phyloP scores from a whole-genome alignment of 139 green algal genomes.

The Picochlorum sp. region DNA sequence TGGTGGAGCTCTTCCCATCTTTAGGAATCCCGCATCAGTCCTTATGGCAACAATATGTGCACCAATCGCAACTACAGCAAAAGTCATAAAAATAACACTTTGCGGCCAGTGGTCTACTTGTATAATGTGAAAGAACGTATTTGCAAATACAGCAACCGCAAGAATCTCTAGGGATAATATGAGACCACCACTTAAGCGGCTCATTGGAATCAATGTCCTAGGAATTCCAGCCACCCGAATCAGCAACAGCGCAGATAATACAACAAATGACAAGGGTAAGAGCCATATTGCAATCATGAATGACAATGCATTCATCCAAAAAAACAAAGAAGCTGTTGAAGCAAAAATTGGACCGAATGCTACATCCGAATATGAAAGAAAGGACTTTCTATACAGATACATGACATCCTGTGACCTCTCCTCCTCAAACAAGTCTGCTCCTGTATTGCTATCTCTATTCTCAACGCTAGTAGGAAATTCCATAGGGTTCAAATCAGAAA shows the following conservation, averaged over 20 bases:
- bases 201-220: constrained; percentile 8
- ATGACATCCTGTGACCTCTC: constrained; percentile 17
- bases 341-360: constrained; percentile 8
- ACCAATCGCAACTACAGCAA: not conserved
- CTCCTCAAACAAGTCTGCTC: constrained; percentile 1
- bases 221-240: constrained; percentile 14
- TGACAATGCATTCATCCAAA: constrained; percentile 6
- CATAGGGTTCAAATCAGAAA: too few species aligned
- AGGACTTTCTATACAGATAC: constrained; percentile 14
- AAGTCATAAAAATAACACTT: not conserved
- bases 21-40: constrained; percentile 7
- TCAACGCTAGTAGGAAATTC: not conserved
- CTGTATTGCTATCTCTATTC: not conserved
- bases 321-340: not conserved
- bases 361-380: constrained; percentile 3
- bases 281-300: constrained; percentile 8
- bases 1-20: not conserved
- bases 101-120: not conserved
- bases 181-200: constrained; percentile 1
- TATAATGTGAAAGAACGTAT: not conserved
- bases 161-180: constrained; percentile 9
- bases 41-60: constrained; percentile 5
- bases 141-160: not conserved
- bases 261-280: constrained; percentile 5
- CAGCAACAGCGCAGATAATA: not conserved